These are phyloP conservation scores for Sporothrix inflata DNA, from an alignment of 2,329 filamentous ascomycete genomes.

Conservation along the genomic window DNA sequence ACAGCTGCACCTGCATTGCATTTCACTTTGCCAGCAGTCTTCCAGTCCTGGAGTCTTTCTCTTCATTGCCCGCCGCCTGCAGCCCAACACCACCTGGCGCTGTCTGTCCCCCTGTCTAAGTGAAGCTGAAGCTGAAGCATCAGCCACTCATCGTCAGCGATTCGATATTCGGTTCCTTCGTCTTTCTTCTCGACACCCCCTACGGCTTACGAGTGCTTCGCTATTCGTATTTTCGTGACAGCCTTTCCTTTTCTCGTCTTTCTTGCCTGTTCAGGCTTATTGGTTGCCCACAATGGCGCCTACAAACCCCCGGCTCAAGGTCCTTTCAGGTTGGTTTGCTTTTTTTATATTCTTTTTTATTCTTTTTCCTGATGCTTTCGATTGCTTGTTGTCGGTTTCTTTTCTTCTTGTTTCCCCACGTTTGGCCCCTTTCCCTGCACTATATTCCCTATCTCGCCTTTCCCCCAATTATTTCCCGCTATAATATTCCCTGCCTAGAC, in stretches of 20 bases:
- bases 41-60: neutral
- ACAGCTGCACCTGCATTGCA: neutral
- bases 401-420: constrained; percentile 19
- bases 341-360: neutral
- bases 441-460: constrained; percentile 17
- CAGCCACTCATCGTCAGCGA: constrained; percentile 14
- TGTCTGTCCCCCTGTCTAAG: constrained; percentile 2
- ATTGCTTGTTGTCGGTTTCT: neutral
- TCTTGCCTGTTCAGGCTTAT: constrained; percentile 8
- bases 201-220: neutral
- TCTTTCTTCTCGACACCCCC: neutral
- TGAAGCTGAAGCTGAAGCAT: constrained; percentile 1
- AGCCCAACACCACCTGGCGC: neutral
- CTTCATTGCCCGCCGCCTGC: neutral
- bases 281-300: constrained; percentile 56
- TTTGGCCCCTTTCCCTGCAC: constrained; percentile 32
- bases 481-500: constrained; percentile 29
- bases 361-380: neutral
- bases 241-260: neutral
- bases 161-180: neutral
- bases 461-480: constrained; percentile 34
- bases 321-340: constrained; percentile 60
- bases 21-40: constrained; percentile 7
- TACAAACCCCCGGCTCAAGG: constrained; percentile 61
- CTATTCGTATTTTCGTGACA: neutral